Evolutionary conservation across 805 yeast genomes (phyloP), one percentile per base, ranked within the genome.

Genomic region (Candida silvicultrix): DNA sequence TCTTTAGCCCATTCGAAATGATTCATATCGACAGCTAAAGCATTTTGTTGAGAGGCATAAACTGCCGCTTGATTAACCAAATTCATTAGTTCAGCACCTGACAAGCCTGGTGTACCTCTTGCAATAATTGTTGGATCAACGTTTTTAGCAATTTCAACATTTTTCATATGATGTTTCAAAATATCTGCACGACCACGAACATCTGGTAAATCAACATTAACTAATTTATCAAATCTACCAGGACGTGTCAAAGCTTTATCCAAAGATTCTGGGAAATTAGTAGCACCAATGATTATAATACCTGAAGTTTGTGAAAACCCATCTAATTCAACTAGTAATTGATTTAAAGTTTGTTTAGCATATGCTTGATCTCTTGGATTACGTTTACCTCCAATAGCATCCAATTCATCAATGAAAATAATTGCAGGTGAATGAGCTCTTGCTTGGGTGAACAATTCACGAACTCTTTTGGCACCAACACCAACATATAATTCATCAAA

Each of bases 1-100:
- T 94, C 99, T 67, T 94, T 94, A 38, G 99, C 99, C 99, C 99
- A 94, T 66, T 94, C 99, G 51, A 94, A 81, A 66, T 94, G 98
- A 40, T 67, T 64, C 95, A 89, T 86, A 60, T 83, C 88, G 23
- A 94, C 99, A 21, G 90, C 77, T 34, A 89, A 77, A 1, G 98
- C 98, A 54, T 87, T 85, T 58, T 84, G 80, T 61, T 89, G 97
- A 25, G 97, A 89, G 0, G 99, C 99, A 62, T 85, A 85, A 41
- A 94, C 89, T 4, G 99, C 99, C 15, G 99, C 99, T 66, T 94
- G 97, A 68, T 94, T 94, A 37, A 94, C 97, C 52, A 94, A 74
- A 64, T 94, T 94, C 82, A 88, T 87, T 52, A 94, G 72, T 56
- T 90, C 98, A 19, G 99, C 99, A 62, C 99, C 99, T n/a, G 95